Base-by-base conservation (phyloP, 805 yeast species). In the Kluyveromyces lactis region DNA sequence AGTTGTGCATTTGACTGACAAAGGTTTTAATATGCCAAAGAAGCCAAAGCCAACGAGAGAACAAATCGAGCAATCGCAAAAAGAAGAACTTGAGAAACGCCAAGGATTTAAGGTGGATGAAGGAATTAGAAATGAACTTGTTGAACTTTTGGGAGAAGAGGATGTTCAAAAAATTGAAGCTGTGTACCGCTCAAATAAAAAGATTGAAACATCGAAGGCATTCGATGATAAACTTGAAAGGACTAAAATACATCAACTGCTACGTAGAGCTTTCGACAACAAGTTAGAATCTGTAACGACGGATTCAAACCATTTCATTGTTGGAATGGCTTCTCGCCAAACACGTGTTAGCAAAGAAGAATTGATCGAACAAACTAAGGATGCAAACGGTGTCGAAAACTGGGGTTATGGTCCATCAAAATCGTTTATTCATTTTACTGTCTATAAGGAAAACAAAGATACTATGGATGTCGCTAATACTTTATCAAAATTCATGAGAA, bases 381-480 rank as follows among this genome's bases (percentile, higher is more conserved):
- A 63, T 44, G 65, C 53, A 17, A 64, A 75, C 43, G 79, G 80
- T 18, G 72, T 73, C 3, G 71, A 79, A 33, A 75, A 77, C 47
- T 81, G 79, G 63, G 84, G 86, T 0, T 68, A 83, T 41, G 97
- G 96, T 2, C 77, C 81, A 21, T 67, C 71, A 41, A 79, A 79
- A 48, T 72, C 75, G 32, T 85, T 64, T 59, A 63, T 89, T 33
- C 89, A 83, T 52, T 81, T 89, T 53, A 77, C 83, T 10, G 66
- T 92, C 19, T 87, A 85, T 67, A 92, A 92, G 59, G 97, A 92
- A 56, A 92, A 92, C 64, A 84, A 89, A 57, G 99, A 92, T 50
- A 89, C 99, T 1, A 86, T 92, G 96, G 97, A 92, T 63, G 92
- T 86, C 11, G 92, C 92, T 1, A 72, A 78, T 15, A 62, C 82